Conservation (phyloP, 2,329 filamentous ascomycete genomes). For the Phyllosticta citrichinensis region DNA sequence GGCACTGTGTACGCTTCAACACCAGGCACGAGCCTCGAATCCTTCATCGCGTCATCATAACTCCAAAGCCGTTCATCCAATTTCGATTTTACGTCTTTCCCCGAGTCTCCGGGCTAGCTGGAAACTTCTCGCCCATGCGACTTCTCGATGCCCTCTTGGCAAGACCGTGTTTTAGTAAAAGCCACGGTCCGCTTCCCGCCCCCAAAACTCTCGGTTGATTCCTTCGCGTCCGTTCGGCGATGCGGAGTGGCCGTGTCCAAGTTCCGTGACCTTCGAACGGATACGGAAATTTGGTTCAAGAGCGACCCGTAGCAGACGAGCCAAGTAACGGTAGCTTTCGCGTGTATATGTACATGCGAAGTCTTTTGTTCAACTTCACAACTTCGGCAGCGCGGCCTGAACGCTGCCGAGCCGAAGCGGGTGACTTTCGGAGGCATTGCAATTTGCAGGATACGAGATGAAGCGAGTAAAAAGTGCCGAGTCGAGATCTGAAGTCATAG, state of each 20-base stretch:
- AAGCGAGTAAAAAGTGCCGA: not conserved
- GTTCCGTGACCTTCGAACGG: not conserved
- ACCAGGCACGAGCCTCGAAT: not conserved
- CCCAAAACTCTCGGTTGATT: not conserved
- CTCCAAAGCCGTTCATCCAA: not conserved
- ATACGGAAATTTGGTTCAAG: not conserved
- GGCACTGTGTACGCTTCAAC: not conserved
- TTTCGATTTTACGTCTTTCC: not conserved
- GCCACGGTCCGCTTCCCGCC: not conserved
- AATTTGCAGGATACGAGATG: not conserved
- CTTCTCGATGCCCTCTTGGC: not conserved
- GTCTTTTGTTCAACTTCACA: not conserved
- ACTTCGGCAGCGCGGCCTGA: not conserved
- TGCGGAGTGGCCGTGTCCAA: not conserved
- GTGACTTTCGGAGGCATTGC: not conserved
- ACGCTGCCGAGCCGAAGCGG: not conserved
- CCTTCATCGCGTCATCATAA: not conserved
- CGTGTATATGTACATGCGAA: not conserved
- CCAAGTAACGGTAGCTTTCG: too few relatives aligned
- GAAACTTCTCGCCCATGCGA: not conserved
- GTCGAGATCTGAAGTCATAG: not conserved
- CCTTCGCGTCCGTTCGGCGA: not conserved
- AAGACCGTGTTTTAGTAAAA: not conserved
- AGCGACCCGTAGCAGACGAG: not conserved
- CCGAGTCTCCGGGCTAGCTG: not conserved